A percentile compares a stretch with the other conserved stretches of the same genome.
Evolutionary conservation across 495 filamentous ascomycete species (phyloP).

Genomic region (Glonium stellatum): DNA sequence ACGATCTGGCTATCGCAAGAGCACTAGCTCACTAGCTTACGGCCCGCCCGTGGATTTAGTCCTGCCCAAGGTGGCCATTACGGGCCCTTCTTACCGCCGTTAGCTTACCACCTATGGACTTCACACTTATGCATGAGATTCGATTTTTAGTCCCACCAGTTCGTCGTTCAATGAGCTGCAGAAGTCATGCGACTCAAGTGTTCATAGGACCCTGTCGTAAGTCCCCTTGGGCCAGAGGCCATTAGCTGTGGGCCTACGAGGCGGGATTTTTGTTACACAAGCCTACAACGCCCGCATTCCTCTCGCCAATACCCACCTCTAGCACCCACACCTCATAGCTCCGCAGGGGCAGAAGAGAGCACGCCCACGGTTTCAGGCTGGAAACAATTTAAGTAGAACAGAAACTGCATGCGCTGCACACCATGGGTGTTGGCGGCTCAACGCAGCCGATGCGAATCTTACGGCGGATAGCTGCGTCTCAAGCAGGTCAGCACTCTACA

Average conservation of each 20-base stretch:
- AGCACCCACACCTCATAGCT: slow-evolving; percentile 5
- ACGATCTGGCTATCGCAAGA: slow-evolving; percentile 1
- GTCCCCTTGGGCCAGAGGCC: neutral
- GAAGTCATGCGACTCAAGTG: slow-evolving; percentile 14
- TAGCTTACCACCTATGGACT: slow-evolving; percentile 6
- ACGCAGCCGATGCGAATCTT: slow-evolving; percentile 14
- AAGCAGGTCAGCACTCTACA: slow-evolving; percentile 7
- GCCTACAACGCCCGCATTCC: slow-evolving; percentile 22
- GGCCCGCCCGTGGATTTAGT: slow-evolving; percentile 2
- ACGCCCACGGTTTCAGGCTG: slow-evolving; percentile 15
- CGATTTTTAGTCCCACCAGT: slow-evolving; percentile 10
- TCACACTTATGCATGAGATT: slow-evolving; percentile 2
- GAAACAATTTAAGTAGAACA: slow-evolving; percentile 13
- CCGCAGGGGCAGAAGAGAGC: slow-evolving; percentile 3
- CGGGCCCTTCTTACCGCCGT: slow-evolving; percentile 4
- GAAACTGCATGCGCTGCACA: slow-evolving; percentile 9
- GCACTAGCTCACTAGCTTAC: slow-evolving; percentile 12
- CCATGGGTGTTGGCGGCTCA: slow-evolving; percentile 8
- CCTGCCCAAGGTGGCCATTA: slow-evolving; percentile 12
- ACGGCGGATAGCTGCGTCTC: slow-evolving; percentile 28
- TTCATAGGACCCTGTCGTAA: slow-evolving; percentile 9
- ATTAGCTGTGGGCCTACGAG: slow-evolving; percentile 5
- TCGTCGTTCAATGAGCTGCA: slow-evolving; percentile 14
- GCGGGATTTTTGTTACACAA: slow-evolving; percentile 21
- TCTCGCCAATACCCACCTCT: slow-evolving; percentile 18